phyloP scores from a whole-genome alignment of 805 yeast species.

The Pichia kluyveri region DNA sequence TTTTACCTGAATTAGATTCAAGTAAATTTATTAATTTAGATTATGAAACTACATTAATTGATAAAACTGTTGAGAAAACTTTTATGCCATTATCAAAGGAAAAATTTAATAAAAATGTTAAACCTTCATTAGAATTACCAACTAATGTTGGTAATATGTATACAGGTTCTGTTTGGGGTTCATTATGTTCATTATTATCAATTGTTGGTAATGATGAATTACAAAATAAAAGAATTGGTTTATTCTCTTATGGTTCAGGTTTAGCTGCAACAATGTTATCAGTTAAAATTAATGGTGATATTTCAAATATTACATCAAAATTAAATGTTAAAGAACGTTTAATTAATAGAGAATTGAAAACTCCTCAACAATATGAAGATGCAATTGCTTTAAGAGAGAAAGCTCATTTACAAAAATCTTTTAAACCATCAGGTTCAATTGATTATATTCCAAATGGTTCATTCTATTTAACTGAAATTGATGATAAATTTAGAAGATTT shows the following conservation, averaged over 20 bases:
- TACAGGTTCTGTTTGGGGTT: conserved; percentile 87
- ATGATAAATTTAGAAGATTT: conserved; percentile 80
- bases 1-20: conserved; percentile 50
- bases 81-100: conserved; percentile 74
- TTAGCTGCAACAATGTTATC: conserved; percentile 87
- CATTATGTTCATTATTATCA: conserved; percentile 72
- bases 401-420: conserved; percentile 74
- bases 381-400: conserved; percentile 82
- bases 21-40: conserved; percentile 38
- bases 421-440: conserved; percentile 69
- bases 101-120: conserved; percentile 55
- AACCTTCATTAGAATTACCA: conserved; percentile 76
- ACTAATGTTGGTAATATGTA: conserved; percentile 98
- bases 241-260: conserved; percentile 98
- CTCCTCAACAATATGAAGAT: conserved; percentile 76
- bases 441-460: conserved; percentile 67
- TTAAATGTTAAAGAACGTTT: conserved; percentile 65
- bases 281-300: conserved; percentile 71
- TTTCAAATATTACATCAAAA: conserved; percentile 51
- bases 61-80: conserved; percentile 74
- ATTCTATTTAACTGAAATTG: conserved; percentile 75
- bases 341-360: conserved; percentile 49
- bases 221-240: conserved; percentile 77
- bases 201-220: conserved; percentile 66
- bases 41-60: conserved; percentile 72